phyloP scores from a whole-genome alignment of 768 basidiomycete genomes.

The Imleria badia region DNA sequence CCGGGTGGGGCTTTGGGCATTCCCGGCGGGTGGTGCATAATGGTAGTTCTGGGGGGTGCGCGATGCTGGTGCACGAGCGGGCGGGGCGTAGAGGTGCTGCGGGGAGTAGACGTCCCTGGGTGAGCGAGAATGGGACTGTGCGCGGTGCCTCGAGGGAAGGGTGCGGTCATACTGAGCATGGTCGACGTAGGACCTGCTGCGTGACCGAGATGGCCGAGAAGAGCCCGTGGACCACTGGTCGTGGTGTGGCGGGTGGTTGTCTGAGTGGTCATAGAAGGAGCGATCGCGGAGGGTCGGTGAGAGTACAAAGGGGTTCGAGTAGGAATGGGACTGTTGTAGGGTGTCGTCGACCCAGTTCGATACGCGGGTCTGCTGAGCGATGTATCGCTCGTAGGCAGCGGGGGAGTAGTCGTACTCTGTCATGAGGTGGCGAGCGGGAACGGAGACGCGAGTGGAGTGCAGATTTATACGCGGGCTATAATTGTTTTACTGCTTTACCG shows the following conservation, averaged over 20 bases:
- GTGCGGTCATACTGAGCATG: slow-evolving; percentile 19
- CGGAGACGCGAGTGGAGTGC: slow-evolving; percentile 6
- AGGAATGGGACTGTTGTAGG: slow-evolving; percentile 24
- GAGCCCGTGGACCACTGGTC: slow-evolving; percentile 23
- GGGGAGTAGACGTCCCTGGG: slow-evolving; percentile 20
- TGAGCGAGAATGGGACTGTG: slow-evolving; percentile 27
- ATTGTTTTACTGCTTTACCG: too few species aligned
- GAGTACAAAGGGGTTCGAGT: slow-evolving; percentile 29
- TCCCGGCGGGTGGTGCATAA: slow-evolving; percentile 12
- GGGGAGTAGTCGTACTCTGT: slow-evolving; percentile 65
- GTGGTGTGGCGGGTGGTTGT: not conserved
- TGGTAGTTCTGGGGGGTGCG: too few species aligned
- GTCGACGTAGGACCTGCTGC: slow-evolving; percentile 27
- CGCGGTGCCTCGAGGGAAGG: slow-evolving; percentile 18
- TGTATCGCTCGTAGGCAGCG: slow-evolving; percentile 47
- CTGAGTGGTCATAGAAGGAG: slow-evolving; percentile 25
- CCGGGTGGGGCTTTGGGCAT: slow-evolving; percentile 14
- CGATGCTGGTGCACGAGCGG: slow-evolving; percentile 15
- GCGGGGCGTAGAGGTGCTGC: slow-evolving; percentile 20
- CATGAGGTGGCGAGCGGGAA: slow-evolving; percentile 34
- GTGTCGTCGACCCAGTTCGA: slow-evolving; percentile 52
- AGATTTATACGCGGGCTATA: too few species aligned
- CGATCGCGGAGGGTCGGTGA: slow-evolving; percentile 32
- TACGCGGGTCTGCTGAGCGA: slow-evolving; percentile 48
- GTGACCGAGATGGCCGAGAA: slow-evolving; percentile 24